Evolutionary conservation across 2,329 filamentous ascomycete genomes (phyloP).

Genomic region (Colletotrichum sp.): DNA sequence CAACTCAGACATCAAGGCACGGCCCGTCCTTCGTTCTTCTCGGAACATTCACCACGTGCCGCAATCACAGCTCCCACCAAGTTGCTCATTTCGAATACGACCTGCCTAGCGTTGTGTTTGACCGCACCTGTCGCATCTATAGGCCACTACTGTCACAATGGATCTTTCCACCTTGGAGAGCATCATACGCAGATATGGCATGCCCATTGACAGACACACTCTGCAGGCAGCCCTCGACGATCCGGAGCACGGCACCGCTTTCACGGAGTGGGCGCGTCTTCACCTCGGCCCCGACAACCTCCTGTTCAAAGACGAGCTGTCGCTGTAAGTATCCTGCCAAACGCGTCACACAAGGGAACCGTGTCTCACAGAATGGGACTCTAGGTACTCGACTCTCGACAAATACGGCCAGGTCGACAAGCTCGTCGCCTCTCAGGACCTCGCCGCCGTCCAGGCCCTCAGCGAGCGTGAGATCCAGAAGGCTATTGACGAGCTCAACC

Average conservation of each 20-base stretch:
- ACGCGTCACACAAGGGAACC: neutral
- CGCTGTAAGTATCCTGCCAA: conserved; percentile 43
- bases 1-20: conserved; percentile 1
- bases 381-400: conserved; percentile 55
- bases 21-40: conserved; percentile 5
- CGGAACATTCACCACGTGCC: conserved; percentile 6
- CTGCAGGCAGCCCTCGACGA: conserved; percentile 41
- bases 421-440: conserved; percentile 48
- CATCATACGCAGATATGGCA: conserved; percentile 33
- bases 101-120: neutral
- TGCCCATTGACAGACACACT: conserved; percentile 35
- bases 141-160: neutral
- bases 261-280: conserved; percentile 52
- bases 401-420: conserved; percentile 51
- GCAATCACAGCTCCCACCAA: neutral
- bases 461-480: conserved; percentile 62
- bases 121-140: neutral
- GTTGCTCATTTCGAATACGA: neutral
- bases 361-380: conserved; percentile 14
- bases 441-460: conserved; percentile 54
- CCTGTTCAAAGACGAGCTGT: conserved; percentile 57
- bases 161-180: conserved; percentile 16
- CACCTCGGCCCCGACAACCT: conserved; percentile 57
- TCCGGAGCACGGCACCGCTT: conserved; percentile 33
- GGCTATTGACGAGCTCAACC: conserved; percentile 67